Evolutionary conservation across 306 rosid species (phyloP).

Genomic region (Cercis canadensis): DNA sequence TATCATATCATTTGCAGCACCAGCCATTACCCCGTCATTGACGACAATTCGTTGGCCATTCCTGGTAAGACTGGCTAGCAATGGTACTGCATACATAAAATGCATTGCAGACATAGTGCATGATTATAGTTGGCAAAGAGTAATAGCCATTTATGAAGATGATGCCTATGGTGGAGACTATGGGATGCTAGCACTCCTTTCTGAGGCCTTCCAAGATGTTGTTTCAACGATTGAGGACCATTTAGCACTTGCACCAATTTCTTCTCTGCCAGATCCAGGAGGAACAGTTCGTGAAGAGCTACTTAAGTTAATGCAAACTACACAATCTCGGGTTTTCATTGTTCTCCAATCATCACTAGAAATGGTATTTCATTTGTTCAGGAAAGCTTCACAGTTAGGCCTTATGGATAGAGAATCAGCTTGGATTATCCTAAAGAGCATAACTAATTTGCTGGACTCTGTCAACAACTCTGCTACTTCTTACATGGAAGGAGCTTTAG

Average conservation of each 20-base stretch:
- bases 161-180: slow-evolving; percentile 51
- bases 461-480: slow-evolving; percentile 47
- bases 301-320: slow-evolving; percentile 39
- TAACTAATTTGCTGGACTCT: slow-evolving; percentile 54
- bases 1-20: slow-evolving; percentile 61
- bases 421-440: slow-evolving; percentile 70
- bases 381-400: slow-evolving; percentile 58
- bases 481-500: slow-evolving; percentile 68
- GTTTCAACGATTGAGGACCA: slow-evolving; percentile 62
- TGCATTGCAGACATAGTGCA: slow-evolving; percentile 60
- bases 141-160: slow-evolving; percentile 57
- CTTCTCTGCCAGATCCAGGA: slow-evolving; percentile 46
- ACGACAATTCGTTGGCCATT: slow-evolving; percentile 53
- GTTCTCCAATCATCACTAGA: slow-evolving; percentile 61
- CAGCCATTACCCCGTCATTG: slow-evolving; percentile 49
- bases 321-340: slow-evolving; percentile 68
- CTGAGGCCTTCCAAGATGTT: slow-evolving; percentile 61
- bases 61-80: slow-evolving; percentile 47
- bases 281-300: slow-evolving; percentile 48
- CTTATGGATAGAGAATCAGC: slow-evolving; percentile 60
- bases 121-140: slow-evolving; percentile 52
- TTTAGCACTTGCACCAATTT: slow-evolving; percentile 60
- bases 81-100: slow-evolving; percentile 40
- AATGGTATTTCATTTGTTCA: slow-evolving; percentile 59
- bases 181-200: slow-evolving; percentile 53